A percentile compares a stretch with the other conserved stretches of the same genome.
phyloP scores from a whole-genome alignment of 768 basidiomycete species.

The Coprinellus micaceus region DNA sequence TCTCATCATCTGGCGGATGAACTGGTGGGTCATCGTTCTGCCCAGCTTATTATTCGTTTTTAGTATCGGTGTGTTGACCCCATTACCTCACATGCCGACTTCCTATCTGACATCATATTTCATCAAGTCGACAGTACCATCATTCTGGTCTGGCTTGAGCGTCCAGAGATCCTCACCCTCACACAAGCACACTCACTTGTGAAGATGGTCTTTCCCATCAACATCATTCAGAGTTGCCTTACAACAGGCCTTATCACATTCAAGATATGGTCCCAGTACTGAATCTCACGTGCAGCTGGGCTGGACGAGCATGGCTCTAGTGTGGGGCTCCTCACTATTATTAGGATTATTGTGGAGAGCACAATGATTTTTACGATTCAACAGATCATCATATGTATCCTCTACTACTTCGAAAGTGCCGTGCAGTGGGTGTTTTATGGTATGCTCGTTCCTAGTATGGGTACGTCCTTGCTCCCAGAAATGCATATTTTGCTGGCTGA shows the following conservation, averaged over 20 bases:
- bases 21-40: neutral
- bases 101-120: neutral
- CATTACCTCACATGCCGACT: neutral
- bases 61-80: neutral
- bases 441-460: neutral
- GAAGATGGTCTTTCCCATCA: neutral
- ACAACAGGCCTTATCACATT: neutral
- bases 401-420: neutral
- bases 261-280: neutral
- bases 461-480: neutral
- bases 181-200: neutral
- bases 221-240: neutral
- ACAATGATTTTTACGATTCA: constrained; percentile 1
- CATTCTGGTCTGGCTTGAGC: neutral
- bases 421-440: neutral
- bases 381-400: neutral
- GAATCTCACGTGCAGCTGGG: neutral
- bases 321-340: neutral
- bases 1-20: constrained; percentile 4
- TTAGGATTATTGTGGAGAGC: neutral
- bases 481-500: neutral
- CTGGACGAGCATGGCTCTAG: neutral
- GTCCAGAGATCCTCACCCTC: too few relatives aligned
- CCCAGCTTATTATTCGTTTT: neutral
- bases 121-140: neutral